These are phyloP conservation scores for Xylaria grammica DNA, from an alignment of 495 filamentous ascomycete genomes.

Conservation along the genomic window DNA sequence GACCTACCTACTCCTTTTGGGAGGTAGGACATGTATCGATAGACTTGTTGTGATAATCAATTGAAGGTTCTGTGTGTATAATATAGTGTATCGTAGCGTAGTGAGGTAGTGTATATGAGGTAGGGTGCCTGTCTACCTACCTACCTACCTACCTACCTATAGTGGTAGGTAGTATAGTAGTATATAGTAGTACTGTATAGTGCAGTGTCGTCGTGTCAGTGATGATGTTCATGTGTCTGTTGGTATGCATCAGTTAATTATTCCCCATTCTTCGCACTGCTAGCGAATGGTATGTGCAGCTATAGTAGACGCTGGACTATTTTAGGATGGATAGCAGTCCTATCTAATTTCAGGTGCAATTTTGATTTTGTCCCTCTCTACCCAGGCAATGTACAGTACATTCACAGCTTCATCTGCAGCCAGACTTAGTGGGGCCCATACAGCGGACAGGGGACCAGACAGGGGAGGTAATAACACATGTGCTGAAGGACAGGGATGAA, in stretches of 20 bases:
- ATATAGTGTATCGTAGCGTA: no score
- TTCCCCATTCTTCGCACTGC: constrained; percentile 1
- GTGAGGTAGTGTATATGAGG: no score
- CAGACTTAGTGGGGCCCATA: not conserved
- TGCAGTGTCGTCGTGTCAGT: no score
- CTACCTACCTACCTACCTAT: no score
- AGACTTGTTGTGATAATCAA: no score
- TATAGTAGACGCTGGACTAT: constrained; percentile 17
- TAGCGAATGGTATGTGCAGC: constrained; percentile 16
- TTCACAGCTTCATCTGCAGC: not conserved
- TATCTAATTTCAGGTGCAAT: constrained; percentile 27
- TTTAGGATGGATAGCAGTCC: constrained; percentile 24
- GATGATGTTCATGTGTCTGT: not conserved
- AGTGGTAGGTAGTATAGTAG: no score
- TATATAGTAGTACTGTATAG: no score
- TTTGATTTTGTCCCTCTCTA: constrained; percentile 18
- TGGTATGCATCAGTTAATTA: constrained; percentile 13
- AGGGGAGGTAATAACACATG: constrained; percentile 10
- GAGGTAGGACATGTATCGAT: no score
- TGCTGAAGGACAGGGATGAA: constrained; percentile 20
- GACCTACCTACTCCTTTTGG: no score
- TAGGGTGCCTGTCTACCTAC: no score
- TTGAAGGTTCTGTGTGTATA: no score
- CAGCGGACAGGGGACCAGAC: not conserved
- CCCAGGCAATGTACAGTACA: constrained; percentile 16